These are phyloP conservation scores for Botryotinia calthae DNA, from an alignment of 2,329 filamentous ascomycete species.

Conservation along the genomic window DNA sequence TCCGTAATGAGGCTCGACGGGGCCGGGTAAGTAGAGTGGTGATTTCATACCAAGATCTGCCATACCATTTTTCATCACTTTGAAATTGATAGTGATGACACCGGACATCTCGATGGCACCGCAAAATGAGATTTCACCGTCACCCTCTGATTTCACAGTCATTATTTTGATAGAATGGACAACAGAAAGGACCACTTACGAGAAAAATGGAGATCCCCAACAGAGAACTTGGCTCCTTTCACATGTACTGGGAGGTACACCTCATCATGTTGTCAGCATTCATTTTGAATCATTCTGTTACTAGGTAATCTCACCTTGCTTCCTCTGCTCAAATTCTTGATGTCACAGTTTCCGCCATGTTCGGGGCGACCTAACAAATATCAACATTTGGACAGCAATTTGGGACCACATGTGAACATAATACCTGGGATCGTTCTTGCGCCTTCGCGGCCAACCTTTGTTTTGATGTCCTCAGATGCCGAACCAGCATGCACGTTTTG, in stretches of 20 bases:
- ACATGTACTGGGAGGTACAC: conserved; percentile 89
- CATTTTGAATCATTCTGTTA: background rate
- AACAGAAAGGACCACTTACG: conserved; percentile 1
- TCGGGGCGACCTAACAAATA: conserved; percentile 31
- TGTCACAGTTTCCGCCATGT: conserved; percentile 81
- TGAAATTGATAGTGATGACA: conserved; percentile 85
- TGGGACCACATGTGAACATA: background rate
- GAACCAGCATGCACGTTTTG: conserved; percentile 70
- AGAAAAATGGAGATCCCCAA: conserved; percentile 71
- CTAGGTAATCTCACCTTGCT: conserved; percentile 34
- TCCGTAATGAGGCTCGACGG: conserved; percentile 84
- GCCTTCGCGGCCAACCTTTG: conserved; percentile 71
- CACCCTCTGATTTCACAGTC: conserved; percentile 69
- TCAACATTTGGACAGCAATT: conserved; percentile 13
- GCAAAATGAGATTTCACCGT: conserved; percentile 87
- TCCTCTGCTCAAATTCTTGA: conserved; percentile 79
- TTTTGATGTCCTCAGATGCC: conserved; percentile 56
- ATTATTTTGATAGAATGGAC: background rate
- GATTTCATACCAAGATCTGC: conserved; percentile 72
- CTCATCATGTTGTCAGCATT: conserved; percentile 47
- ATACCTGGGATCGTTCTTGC: conserved; percentile 77
- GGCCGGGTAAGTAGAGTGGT: conserved; percentile 82
- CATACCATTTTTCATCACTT: conserved; percentile 79
- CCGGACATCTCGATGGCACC: conserved; percentile 94
- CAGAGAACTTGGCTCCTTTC: conserved; percentile 80